phyloP scores from a whole-genome alignment of 305 asterid genomes.

The Plantago rigida region DNA sequence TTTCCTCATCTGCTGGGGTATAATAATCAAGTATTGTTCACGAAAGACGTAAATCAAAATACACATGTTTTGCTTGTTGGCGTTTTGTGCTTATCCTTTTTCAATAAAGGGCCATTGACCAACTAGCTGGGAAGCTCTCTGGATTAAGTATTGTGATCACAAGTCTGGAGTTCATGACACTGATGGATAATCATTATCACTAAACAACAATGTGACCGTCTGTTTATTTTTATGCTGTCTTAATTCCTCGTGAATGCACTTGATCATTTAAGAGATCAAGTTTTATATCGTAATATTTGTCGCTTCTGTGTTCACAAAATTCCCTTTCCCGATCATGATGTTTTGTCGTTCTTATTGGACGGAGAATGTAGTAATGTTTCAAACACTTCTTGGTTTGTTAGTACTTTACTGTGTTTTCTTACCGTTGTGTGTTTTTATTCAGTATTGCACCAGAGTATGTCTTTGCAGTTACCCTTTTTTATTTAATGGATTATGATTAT shows the following conservation, averaged over 20 bases:
- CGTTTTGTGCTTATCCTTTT: neutral
- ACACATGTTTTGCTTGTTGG: too few relatives aligned
- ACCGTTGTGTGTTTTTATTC: neutral
- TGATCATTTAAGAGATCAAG: too few relatives aligned
- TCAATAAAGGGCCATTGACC: neutral
- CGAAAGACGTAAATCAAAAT: too few relatives aligned
- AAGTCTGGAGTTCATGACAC: conserved; percentile 11
- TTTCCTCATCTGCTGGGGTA: conserved; percentile 10
- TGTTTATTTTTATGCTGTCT: too few relatives aligned
- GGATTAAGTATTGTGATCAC: conserved; percentile 19
- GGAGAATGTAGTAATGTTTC: conserved; percentile 3
- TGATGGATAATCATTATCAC: conserved; percentile 16
- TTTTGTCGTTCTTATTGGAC: neutral
- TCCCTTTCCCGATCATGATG: neutral
- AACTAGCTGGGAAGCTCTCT: neutral
- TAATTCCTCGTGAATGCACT: too few relatives aligned
- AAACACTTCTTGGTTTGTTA: neutral
- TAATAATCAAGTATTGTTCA: conserved; percentile 9
- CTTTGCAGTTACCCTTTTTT: conserved; percentile 3
- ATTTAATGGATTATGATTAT: conserved; percentile 13
- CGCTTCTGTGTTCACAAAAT: neutral
- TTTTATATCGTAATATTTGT: too few relatives aligned
- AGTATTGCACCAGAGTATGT: neutral
- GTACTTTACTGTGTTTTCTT: neutral
- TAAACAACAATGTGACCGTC: neutral